Evolutionary conservation across 108 stramenopile species (phyloP).

Genomic region (Aureococcus anophagefferens): DNA sequence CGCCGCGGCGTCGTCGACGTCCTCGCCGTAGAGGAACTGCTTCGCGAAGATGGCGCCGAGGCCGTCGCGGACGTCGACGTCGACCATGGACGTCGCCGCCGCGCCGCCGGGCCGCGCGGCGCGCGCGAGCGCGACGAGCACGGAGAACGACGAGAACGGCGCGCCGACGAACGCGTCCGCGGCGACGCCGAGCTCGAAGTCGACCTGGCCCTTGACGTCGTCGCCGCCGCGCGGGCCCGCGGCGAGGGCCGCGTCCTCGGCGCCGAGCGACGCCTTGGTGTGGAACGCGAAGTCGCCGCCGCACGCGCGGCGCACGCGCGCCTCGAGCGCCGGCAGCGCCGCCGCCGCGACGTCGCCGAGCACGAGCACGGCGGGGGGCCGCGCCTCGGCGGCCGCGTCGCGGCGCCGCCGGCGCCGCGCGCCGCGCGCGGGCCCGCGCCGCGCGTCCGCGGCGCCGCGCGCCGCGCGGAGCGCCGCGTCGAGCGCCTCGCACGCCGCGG

Average conservation of each 20-base stretch:
- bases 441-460: too few relatives aligned
- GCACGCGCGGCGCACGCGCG: not conserved
- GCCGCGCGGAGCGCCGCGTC: too few relatives aligned
- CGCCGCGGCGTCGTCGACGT: not conserved
- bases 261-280: not conserved
- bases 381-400: too few relatives aligned
- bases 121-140: not conserved
- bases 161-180: not conserved
- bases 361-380: not conserved
- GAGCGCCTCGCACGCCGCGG: not conserved
- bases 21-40: not conserved
- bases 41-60: not conserved
- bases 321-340: not conserved
- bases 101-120: not conserved
- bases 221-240: not conserved
- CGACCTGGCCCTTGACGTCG: constrained; percentile 2
- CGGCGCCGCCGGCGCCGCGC: too few relatives aligned
- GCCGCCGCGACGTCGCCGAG: not conserved
- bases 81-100: not conserved
- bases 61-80: not conserved
- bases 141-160: not conserved
- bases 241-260: too few relatives aligned
- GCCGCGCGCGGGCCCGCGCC: too few relatives aligned
- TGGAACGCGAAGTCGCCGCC: not conserved
- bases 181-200: not conserved